Conservation (phyloP, 148 eudicot species). For the Rhododendron williamsianum region DNA sequence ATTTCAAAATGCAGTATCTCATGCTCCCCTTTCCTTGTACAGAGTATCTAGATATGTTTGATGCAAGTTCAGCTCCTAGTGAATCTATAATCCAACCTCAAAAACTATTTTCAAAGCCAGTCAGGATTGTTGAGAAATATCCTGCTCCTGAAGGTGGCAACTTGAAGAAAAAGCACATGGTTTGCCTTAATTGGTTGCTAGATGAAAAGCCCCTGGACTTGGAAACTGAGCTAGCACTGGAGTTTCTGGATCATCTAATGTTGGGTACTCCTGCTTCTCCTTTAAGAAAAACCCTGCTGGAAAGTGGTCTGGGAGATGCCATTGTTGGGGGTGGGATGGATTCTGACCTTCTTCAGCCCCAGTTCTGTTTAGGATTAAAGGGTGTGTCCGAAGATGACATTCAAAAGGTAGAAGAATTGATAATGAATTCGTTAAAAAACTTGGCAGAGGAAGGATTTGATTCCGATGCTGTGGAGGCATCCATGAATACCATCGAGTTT, state of each 20-base stretch:
- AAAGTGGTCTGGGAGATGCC: constrained; percentile 96
- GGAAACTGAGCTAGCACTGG: constrained; percentile 89
- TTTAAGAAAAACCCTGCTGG: constrained; percentile 81
- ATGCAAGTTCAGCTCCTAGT: constrained; percentile 66
- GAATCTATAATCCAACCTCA: constrained; percentile 70
- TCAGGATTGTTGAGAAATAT: constrained; percentile 77
- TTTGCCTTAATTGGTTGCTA: constrained; percentile 95
- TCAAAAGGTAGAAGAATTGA: constrained; percentile 78
- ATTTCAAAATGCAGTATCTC: background rate
- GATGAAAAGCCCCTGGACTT: constrained; percentile 78
- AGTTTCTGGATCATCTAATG: constrained; percentile 82
- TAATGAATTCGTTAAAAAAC: constrained; percentile 54
- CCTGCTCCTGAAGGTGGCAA: constrained; percentile 93
- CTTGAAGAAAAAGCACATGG: constrained; percentile 89
- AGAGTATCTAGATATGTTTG: constrained; percentile 91
- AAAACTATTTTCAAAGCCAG: constrained; percentile 70
- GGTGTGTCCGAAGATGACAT: constrained; percentile 81
- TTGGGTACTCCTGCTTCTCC: constrained; percentile 98
- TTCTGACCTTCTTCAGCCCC: constrained; percentile 90
- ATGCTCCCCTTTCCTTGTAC: constrained; percentile 19
- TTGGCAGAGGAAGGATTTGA: constrained; percentile 80
- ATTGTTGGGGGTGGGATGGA: constrained; percentile 94
- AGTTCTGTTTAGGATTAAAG: constrained; percentile 87
- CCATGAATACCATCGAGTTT: constrained; percentile 97
- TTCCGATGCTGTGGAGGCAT: constrained; percentile 89